Evolutionary conservation across 129 eudicot species (phyloP).

Genomic region (Helianthus tuberosus): DNA sequence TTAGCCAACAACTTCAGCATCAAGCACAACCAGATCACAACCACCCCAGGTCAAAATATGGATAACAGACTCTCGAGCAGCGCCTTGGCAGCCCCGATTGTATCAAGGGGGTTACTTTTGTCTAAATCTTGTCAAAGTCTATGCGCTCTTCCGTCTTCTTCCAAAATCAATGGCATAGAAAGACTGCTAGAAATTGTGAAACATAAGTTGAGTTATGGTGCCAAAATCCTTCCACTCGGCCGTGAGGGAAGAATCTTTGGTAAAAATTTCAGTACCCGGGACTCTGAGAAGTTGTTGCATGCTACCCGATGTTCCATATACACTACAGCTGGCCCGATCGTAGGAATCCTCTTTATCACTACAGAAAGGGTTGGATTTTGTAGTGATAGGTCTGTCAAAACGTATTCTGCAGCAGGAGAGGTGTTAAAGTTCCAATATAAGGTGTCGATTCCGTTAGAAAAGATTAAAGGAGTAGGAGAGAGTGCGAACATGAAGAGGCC

Average conservation of each 20-base stretch:
- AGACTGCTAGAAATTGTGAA: conserved; percentile 35
- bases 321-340: conserved; percentile 37
- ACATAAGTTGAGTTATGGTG: conserved; percentile 43
- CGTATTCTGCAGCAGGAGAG: conserved; percentile 36
- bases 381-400: conserved; percentile 33
- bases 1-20: conserved; percentile 6
- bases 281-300: conserved; percentile 37
- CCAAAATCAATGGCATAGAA: conserved; percentile 14
- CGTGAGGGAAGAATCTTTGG: conserved; percentile 30
- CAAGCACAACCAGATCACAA: background rate
- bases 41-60: conserved; percentile 14
- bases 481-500: conserved; percentile 27
- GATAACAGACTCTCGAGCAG: conserved; percentile 14
- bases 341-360: conserved; percentile 40
- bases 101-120: conserved; percentile 26
- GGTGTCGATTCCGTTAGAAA: conserved; percentile 34
- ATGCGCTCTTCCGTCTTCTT: conserved; percentile 14
- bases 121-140: conserved; percentile 22
- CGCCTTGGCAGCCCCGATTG: conserved; percentile 17
- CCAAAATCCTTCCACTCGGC: conserved; percentile 37
- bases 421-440: conserved; percentile 36
- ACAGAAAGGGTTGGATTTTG: conserved; percentile 35
- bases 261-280: conserved; percentile 24
- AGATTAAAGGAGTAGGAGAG: conserved; percentile 23
- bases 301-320: conserved; percentile 38